Base-by-base conservation (phyloP, 2,329 filamentous ascomycete species). In the Fusarium hostae region DNA sequence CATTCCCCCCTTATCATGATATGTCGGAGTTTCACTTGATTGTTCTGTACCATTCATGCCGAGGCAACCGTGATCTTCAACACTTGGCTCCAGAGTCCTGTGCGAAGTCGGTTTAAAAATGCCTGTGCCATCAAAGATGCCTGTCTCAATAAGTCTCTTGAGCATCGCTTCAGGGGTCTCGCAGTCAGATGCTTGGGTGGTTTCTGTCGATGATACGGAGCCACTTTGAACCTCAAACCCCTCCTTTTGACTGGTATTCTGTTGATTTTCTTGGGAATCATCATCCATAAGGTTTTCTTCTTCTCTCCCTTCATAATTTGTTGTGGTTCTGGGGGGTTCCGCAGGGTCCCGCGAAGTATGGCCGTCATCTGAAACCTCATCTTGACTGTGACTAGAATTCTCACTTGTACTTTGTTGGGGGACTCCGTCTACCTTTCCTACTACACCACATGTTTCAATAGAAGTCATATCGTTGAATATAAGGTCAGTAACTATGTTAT, bases 381-480 rank as follows among this genome's bases (percentile, higher is more conserved):
- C 47, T 56, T 51, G 22, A 13, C 35, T 39, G 9, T 43, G 20
- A 9, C 28, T n/a, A 34, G 44, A 56, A 22, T 40, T 32, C 18
- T 39, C 44, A 12, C 41, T 26, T 20, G 12, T 43, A 34, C n/a
- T 12, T 2, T 13, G 39, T 28, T 34, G 52, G 11, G 13, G n/a
- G 28, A 32, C 15, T 51, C 22, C 18, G 10, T 57, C 39, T 47
- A 77, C 71, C 20, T 70, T 75, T 34, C 37, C 68, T 68, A 26
- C 18, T 2, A 18, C 47, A 9, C 51, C 24, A 44, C 32, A 32
- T 28, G 32, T 37, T 44, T 58, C 48, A 9, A 85, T 78, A 67
- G 87, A 85, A 12, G 80, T 76, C 83, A 88, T 86, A 55, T 86
- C 81, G 30, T 86, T 86, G 68, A 88, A 89, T 2, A 81, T 80